phyloP scores from a whole-genome alignment of 345 rosid genomes.

The Moringa oleifera region DNA sequence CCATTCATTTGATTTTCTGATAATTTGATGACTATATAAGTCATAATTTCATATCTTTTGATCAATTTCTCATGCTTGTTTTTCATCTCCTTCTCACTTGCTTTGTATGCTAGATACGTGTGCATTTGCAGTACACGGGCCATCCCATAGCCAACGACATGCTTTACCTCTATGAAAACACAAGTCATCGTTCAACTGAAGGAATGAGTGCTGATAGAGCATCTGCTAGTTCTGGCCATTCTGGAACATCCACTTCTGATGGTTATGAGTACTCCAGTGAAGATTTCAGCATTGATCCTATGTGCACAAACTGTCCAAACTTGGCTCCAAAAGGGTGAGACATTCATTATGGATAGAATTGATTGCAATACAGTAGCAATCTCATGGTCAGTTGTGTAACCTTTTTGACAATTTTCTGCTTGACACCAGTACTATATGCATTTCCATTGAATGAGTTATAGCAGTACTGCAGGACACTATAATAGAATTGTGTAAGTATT shows the following conservation, averaged over 20 bases:
- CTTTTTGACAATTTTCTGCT: no score
- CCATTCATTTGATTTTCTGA: not conserved
- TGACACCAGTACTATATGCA: no score
- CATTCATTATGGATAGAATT: no score
- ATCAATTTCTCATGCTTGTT: no score
- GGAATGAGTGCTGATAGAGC: slow-evolving; percentile 54
- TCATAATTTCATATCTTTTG: not conserved
- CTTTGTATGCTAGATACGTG: slow-evolving; percentile 55
- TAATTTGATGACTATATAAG: not conserved
- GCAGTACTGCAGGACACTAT: no score
- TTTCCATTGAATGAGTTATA: no score
- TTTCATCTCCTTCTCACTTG: not conserved
- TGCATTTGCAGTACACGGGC: slow-evolving; percentile 74
- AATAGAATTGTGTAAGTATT: no score
- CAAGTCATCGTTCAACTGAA: slow-evolving; percentile 28
- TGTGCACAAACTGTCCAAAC: slow-evolving; percentile 78
- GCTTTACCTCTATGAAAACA: slow-evolving; percentile 57
- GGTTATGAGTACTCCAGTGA: slow-evolving; percentile 31
- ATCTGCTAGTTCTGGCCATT: slow-evolving; percentile 30
- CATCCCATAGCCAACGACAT: slow-evolving; percentile 91
- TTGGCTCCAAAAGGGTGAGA: slow-evolving; percentile 75
- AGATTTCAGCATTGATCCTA: slow-evolving; percentile 70
- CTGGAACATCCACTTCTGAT: slow-evolving; percentile 16
- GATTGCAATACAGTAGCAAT: no score
- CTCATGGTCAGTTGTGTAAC: no score